Evolutionary conservation across 1,284 basidiomycete genomes (phyloP).

Genomic region (Cryptococcus sp.): DNA sequence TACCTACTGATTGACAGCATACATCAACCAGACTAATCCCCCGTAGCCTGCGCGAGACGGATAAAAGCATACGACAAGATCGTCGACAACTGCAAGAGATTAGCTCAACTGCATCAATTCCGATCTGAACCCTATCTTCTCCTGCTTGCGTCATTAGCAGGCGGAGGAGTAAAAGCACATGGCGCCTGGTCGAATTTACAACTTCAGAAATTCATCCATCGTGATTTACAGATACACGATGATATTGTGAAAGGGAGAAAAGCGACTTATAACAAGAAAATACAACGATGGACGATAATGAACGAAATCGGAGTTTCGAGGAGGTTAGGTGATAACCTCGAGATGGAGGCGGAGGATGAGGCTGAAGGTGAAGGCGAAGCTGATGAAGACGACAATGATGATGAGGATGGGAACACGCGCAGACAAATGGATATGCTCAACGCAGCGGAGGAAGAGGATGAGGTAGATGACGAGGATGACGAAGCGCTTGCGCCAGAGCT

Average conservation of each 20-base stretch:
- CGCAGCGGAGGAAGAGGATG: background rate
- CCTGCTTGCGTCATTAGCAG: slow-evolving; percentile 60
- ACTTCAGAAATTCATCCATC: slow-evolving; percentile 72
- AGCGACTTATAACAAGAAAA: slow-evolving; percentile 14
- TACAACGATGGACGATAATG: slow-evolving; percentile 40
- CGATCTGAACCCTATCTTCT: slow-evolving; percentile 59
- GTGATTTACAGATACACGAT: slow-evolving; percentile 67
- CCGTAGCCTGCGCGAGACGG: slow-evolving; percentile 63
- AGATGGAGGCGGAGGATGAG: slow-evolving; percentile 27
- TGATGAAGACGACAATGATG: slow-evolving; percentile 12
- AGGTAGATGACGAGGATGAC: slow-evolving; percentile 11
- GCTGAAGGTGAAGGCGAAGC: slow-evolving; percentile 8
- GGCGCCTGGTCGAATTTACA: slow-evolving; percentile 70
- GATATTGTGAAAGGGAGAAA: slow-evolving; percentile 60
- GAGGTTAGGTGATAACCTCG: slow-evolving; percentile 17
- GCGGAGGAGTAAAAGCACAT: slow-evolving; percentile 61
- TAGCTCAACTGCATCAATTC: slow-evolving; percentile 74
- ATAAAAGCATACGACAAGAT: slow-evolving; percentile 57
- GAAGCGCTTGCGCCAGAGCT: background rate
- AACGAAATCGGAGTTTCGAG: slow-evolving; percentile 17
- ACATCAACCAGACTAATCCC: background rate
- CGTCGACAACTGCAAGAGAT: slow-evolving; percentile 53
- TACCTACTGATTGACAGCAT: slow-evolving; percentile 5
- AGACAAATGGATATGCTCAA: slow-evolving; percentile 6
- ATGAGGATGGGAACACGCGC: background rate